Conservation (phyloP, 345 rosid species). For the Moricandia arvensis region DNA sequence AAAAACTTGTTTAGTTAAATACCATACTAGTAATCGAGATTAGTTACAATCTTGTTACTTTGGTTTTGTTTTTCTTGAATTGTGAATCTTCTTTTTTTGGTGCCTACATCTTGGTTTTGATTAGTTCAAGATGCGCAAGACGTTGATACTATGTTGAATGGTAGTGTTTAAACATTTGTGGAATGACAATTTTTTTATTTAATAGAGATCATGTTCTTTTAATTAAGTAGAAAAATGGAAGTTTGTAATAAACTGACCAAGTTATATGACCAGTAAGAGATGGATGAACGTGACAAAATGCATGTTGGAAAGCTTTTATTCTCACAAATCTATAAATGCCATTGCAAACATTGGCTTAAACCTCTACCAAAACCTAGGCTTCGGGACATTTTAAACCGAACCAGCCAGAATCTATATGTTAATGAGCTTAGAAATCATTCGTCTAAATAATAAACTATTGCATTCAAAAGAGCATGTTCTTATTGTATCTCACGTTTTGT, state of each 20-base stretch:
- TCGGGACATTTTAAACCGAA: neutral
- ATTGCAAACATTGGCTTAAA: neutral
- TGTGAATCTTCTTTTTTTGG: neutral
- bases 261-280: neutral
- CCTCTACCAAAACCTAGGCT: neutral
- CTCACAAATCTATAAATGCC: constrained; percentile 18
- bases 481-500: too few relatives aligned
- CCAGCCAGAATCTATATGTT: neutral
- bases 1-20: constrained; percentile 8
- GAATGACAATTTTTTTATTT: neutral
- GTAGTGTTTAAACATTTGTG: neutral
- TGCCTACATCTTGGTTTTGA: constrained; percentile 24
- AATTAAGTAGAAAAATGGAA: neutral
- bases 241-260: neutral
- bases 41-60: constrained; percentile 23
- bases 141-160: neutral
- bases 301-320: neutral
- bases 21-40: constrained; percentile 27
- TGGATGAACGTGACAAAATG: constrained; percentile 5
- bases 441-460: neutral
- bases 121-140: constrained; percentile 15
- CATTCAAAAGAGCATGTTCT: neutral
- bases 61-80: neutral
- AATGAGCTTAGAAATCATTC: neutral
- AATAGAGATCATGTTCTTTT: neutral